Base-by-base conservation (phyloP, 768 basidiomycete genomes). In the Piloderma croceum region DNA sequence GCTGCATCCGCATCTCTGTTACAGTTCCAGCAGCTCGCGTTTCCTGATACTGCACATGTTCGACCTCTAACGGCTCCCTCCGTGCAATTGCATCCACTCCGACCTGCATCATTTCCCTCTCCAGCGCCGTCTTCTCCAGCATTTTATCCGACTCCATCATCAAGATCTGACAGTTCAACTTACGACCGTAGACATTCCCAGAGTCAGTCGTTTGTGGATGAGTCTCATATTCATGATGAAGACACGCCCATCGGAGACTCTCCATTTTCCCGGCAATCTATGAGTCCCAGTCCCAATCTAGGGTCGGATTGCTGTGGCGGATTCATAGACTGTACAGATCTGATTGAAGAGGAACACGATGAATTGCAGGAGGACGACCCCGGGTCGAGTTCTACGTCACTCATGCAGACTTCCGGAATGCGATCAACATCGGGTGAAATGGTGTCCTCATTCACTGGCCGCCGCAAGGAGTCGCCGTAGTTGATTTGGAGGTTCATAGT, bases 21-120 rank as follows among this genome's bases (percentile, higher is more conserved):
- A 31, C 73, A 65, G 39, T 81, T 79, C 47, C 75, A 77, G 37
- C 64, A 69, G 41, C 48, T 75, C 25, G 65, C 67, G 2, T 72
- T 71, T 45, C 41, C 67, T 31, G 54, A 65, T 22, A 38, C 27
- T 51, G 47, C 40, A 47, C 48, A 21, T 46, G 34, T 36, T 47
- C 37, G 31, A 33, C 35, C 33, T 34, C 41, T 31, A 46, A 33
- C 34, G 21, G 22, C 39, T 21, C 34, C 40, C 31, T 35, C 39
- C 34, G 25, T 43, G 36, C 37, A 49, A 6, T 24, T 23, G 31
- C 24, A 19, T 23, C 36, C 52, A 24, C 46, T 54, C n/a, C 53
- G 58, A 17, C 56, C 58, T 20, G 47, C 54, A 6, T 54, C 53
- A 18, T 61, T 59, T 31, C 50, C 61, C 21, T 59, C 59, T 24